These are phyloP conservation scores for Bacidia gigantensis DNA, from an alignment of 495 filamentous ascomycete species.

Conservation along the genomic window DNA sequence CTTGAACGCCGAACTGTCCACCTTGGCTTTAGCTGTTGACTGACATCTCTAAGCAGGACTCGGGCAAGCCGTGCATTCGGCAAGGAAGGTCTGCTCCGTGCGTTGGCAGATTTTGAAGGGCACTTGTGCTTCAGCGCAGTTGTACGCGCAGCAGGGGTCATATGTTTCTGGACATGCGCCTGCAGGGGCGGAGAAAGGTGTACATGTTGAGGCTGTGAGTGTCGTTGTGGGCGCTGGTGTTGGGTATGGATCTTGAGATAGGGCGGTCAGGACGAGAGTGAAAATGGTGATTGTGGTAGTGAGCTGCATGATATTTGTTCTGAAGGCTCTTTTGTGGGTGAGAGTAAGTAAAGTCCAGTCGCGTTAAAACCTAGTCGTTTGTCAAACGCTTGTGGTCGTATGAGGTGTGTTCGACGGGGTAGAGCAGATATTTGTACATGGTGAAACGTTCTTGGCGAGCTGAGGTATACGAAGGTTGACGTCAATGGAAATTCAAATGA, in stretches of 20 bases:
- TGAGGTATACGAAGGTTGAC: not conserved
- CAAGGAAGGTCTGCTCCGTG: constrained; percentile 7
- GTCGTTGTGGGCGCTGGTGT: not conserved
- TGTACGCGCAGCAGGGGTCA: constrained; percentile 14
- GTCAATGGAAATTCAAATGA: too few species aligned
- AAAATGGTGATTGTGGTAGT: not conserved
- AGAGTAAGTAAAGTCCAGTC: too few species aligned
- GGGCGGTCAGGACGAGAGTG: not conserved
- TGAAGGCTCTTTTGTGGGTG: not conserved
- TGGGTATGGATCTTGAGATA: not conserved
- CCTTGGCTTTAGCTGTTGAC: too few species aligned
- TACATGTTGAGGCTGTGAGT: not conserved
- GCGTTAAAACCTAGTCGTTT: too few species aligned
- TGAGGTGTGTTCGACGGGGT: not conserved
- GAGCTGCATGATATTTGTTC: not conserved
- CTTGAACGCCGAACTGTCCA: too few species aligned
- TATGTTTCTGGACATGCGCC: constrained; percentile 8
- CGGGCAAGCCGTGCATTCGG: constrained; percentile 1
- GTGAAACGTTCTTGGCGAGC: not conserved
- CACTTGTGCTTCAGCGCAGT: constrained; percentile 16
- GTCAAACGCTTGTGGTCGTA: not conserved
- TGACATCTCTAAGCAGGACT: too few species aligned
- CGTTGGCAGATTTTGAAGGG: constrained; percentile 13
- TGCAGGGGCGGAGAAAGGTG: constrained; percentile 7
- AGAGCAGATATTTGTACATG: not conserved